A percentile compares a stretch with the other conserved stretches of the same genome.
These are phyloP conservation scores for Trichoderma lentiforme DNA, from an alignment of 2,329 filamentous ascomycete genomes.

Conservation along the genomic window DNA sequence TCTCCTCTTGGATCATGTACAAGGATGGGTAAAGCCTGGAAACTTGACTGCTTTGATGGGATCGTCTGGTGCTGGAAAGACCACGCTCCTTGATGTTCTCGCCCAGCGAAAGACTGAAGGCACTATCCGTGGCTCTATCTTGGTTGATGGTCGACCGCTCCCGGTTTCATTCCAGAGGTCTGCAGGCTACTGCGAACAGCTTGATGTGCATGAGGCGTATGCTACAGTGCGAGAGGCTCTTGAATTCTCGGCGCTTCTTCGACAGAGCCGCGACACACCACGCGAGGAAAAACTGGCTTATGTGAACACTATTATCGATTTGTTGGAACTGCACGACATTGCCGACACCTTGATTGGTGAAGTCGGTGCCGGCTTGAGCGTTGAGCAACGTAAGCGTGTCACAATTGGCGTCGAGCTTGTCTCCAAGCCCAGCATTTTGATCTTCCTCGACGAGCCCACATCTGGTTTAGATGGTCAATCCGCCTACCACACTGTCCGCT, in stretches of 20 bases:
- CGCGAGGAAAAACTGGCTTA: conserved; percentile 70
- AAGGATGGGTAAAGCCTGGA: conserved; percentile 81
- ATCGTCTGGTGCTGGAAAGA: conserved; percentile 79
- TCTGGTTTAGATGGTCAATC: conserved; percentile 66
- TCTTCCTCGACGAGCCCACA: conserved; percentile 62
- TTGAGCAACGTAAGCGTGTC: conserved; percentile 53
- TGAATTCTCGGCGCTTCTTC: conserved; percentile 62
- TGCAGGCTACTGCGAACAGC: conserved; percentile 77
- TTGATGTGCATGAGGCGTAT: conserved; percentile 72
- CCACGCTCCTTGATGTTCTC: conserved; percentile 77
- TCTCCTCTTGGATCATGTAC: conserved; percentile 71
- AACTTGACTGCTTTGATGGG: conserved; percentile 79
- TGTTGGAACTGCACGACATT: conserved; percentile 48
- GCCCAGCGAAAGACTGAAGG: conserved; percentile 78
- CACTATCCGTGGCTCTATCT: conserved; percentile 68
- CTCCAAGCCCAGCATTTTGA: conserved; percentile 56
- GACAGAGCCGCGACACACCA: conserved; percentile 63
- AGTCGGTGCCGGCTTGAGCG: conserved; percentile 51
- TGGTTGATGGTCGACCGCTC: conserved; percentile 70
- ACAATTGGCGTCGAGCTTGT: conserved; percentile 62
- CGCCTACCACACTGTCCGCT: conserved; percentile 62
- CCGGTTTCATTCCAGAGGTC: conserved; percentile 75
- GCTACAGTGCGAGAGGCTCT: conserved; percentile 66
- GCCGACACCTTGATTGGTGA: conserved; percentile 47
- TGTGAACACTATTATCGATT: conserved; percentile 73